Conservation (phyloP, 805 yeast species). For the Starmerella kuoi region DNA sequence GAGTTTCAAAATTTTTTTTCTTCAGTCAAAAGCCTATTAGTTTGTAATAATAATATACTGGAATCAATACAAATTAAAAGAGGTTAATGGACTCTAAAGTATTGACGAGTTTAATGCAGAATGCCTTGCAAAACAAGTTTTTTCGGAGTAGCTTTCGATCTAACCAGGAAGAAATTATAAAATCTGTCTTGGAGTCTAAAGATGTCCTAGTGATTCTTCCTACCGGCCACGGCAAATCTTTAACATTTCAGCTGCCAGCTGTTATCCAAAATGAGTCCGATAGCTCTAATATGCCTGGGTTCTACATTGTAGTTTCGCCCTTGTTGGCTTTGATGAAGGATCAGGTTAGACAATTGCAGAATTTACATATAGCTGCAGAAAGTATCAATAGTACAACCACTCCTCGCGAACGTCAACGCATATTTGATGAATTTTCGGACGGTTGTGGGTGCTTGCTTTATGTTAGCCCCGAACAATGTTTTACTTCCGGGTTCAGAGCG, state of each 20-base stretch:
- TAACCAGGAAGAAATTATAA: conserved; percentile 22
- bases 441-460: conserved; percentile 51
- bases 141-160: conserved; percentile 20
- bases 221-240: conserved; percentile 94
- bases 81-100: not conserved
- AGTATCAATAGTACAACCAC: conserved; percentile 72
- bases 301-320: conserved; percentile 80
- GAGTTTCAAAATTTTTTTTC: not conserved
- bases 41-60: too few relatives aligned
- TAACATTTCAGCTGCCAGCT: conserved; percentile 92
- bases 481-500: conserved; percentile 49
- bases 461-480: conserved; percentile 70
- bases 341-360: conserved; percentile 68
- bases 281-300: conserved; percentile 33
- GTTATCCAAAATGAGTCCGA: conserved; percentile 35
- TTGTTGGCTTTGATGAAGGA: conserved; percentile 93
- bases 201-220: conserved; percentile 95
- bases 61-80: too few relatives aligned
- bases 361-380: conserved; percentile 59
- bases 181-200: conserved; percentile 35
- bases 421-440: conserved; percentile 53
- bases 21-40: too few relatives aligned
- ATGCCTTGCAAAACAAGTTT: conserved; percentile 18
- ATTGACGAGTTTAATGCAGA: not conserved
- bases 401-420: conserved; percentile 45